These are phyloP conservation scores for Pythium coloratum DNA, from an alignment of 352 stramenopile genomes.

Conservation along the genomic window DNA sequence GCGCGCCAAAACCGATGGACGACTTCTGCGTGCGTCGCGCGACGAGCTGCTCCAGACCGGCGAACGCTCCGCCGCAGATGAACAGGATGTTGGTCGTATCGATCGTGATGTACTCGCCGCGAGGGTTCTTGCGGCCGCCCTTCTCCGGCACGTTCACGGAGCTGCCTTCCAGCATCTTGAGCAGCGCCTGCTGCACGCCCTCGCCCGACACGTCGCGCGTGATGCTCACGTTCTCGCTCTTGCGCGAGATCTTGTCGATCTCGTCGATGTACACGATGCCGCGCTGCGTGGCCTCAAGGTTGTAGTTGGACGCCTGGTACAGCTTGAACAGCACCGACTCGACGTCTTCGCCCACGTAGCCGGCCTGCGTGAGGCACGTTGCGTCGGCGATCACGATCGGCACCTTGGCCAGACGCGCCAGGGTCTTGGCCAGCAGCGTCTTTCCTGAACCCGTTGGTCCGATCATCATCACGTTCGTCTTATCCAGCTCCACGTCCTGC, in stretches of 20 bases:
- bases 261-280: conserved; percentile 99
- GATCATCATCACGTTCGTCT: conserved; percentile 97
- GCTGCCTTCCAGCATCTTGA: conserved; percentile 99
- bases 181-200: conserved; percentile 97
- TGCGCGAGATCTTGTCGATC: conserved; percentile 97
- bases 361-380: conserved; percentile 97
- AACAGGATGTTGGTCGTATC: conserved; percentile 99
- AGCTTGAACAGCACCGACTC: conserved; percentile 98
- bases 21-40: conserved; percentile 90
- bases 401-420: conserved; percentile 95
- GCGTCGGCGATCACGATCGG: conserved; percentile 97
- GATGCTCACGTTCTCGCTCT: conserved; percentile 91
- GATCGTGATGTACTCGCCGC: conserved; percentile 97
- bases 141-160: conserved; percentile 98
- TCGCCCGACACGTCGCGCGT: conserved; percentile 97
- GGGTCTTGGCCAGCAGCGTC: conserved; percentile 96
- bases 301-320: conserved; percentile 95
- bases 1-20: conserved; percentile 97
- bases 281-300: conserved; percentile 94
- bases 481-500: conserved; percentile 95
- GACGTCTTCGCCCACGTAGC: conserved; percentile 98
- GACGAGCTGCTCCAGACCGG: conserved; percentile 95
- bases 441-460: conserved; percentile 96
- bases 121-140: conserved; percentile 95
- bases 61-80: conserved; percentile 97